Evolutionary conservation across 306 rosid species (phyloP).

Genomic region (Herpetospermum pedunculosum): DNA sequence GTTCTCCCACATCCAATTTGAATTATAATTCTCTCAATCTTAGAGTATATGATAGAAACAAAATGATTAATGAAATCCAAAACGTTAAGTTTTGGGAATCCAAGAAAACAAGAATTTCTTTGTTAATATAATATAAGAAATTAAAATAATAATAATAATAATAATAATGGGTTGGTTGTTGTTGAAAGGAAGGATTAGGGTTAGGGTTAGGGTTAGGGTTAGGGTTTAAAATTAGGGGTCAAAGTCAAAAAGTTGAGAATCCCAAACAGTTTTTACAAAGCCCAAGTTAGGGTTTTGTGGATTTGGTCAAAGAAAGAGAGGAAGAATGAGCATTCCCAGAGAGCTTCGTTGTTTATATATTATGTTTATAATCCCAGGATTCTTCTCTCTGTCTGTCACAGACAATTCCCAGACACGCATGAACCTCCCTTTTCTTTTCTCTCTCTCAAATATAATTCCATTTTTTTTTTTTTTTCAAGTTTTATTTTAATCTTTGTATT

Average conservation of each 20-base stretch:
- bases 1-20: background rate
- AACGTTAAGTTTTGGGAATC: background rate
- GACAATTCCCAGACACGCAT: background rate
- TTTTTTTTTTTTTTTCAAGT: background rate
- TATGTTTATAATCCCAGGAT: too few species aligned
- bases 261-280: slow-evolving; percentile 42
- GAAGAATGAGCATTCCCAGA: slow-evolving; percentile 59
- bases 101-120: background rate
- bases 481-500: too few species aligned
- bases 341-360: slow-evolving; percentile 30
- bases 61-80: background rate
- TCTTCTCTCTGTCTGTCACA: background rate
- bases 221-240: slow-evolving; percentile 22
- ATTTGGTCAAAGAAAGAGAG: slow-evolving; percentile 21
- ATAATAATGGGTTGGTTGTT: background rate
- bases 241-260: slow-evolving; percentile 65
- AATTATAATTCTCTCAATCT: too few species aligned
- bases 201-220: too few species aligned
- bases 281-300: slow-evolving; percentile 15
- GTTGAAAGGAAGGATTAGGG: background rate
- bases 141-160: too few species aligned
- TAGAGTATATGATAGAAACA: background rate
- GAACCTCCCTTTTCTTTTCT: background rate
- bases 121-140: too few species aligned
- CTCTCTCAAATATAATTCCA: background rate